phyloP scores from a whole-genome alignment of 2,329 filamentous ascomycete species.

The Trichoderma brevicompactum region DNA sequence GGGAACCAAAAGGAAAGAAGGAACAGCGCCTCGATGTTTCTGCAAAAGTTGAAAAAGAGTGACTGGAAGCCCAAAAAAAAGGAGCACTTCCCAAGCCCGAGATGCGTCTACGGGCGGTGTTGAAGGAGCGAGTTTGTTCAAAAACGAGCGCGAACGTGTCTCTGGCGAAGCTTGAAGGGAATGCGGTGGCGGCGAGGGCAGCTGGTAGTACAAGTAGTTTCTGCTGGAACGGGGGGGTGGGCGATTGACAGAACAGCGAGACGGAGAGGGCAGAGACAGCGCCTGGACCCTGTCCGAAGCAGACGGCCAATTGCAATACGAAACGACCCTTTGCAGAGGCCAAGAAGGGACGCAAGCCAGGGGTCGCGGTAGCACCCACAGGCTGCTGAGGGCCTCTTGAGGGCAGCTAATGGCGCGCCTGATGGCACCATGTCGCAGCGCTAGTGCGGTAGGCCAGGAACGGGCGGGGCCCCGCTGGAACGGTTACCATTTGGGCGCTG shows the following conservation, averaged over 20 bases:
- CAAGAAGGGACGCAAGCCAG: constrained; percentile 10
- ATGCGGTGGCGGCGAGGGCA: constrained; percentile 3
- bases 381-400: background rate
- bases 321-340: constrained; percentile 3
- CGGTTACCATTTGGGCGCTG: constrained; percentile 7
- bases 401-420: constrained; percentile 10
- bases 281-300: background rate
- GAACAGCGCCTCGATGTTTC: constrained; percentile 12
- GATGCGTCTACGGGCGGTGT: background rate
- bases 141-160: constrained; percentile 25
- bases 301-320: constrained; percentile 13
- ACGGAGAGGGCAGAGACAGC: background rate
- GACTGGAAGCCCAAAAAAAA: constrained; percentile 27
- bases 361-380: constrained; percentile 4
- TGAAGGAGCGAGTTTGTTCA: constrained; percentile 8
- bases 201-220: constrained; percentile 8
- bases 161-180: background rate
- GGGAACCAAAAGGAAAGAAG: constrained; percentile 3
- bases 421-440: constrained; percentile 23
- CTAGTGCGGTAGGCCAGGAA: constrained; percentile 29
- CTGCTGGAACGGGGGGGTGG: background rate
- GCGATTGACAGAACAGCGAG: background rate
- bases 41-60: constrained; percentile 19
- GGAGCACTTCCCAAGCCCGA: constrained; percentile 17
- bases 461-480: constrained; percentile 27